A percentile compares a stretch with the other conserved stretches of the same genome.
phyloP scores from a whole-genome alignment of 352 stramenopile genomes.

The Globisporangium heterothallicum region DNA sequence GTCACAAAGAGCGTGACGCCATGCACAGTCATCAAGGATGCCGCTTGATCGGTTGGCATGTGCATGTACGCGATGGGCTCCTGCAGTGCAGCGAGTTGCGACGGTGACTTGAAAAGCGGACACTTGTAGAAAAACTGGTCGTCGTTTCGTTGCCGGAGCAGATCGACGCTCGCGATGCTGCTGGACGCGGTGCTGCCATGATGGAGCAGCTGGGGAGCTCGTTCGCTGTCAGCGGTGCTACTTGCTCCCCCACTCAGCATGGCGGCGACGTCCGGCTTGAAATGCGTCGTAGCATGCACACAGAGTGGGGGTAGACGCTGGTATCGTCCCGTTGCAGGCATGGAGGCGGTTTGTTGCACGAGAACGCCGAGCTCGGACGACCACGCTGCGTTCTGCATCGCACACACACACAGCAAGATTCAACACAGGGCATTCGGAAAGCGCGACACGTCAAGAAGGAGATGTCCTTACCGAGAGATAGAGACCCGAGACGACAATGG shows the following conservation, averaged over 20 bases:
- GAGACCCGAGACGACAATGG: slow-evolving; percentile 31
- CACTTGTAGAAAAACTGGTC: slow-evolving; percentile 32
- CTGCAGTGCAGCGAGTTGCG: slow-evolving; percentile 20
- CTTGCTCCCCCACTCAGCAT: slow-evolving; percentile 3
- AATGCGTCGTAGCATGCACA: slow-evolving; percentile 25
- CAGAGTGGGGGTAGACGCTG: slow-evolving; percentile 22
- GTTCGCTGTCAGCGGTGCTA: slow-evolving; percentile 6
- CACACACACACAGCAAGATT: background rate
- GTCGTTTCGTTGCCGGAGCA: background rate
- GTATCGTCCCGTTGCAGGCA: background rate
- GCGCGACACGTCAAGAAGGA: background rate
- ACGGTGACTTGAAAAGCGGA: slow-evolving; percentile 29
- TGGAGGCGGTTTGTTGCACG: slow-evolving; percentile 2
- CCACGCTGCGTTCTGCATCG: slow-evolving; percentile 32
- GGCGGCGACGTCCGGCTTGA: slow-evolving; percentile 12
- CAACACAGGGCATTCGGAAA: background rate
- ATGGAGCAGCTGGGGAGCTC: background rate
- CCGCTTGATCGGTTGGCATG: slow-evolving; percentile 25
- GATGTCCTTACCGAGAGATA: slow-evolving; percentile 32
- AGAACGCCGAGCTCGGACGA: slow-evolving; percentile 16
- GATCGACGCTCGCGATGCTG: background rate
- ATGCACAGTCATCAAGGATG: slow-evolving; percentile 23
- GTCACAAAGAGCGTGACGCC: slow-evolving; percentile 30
- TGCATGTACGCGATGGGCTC: slow-evolving; percentile 32
- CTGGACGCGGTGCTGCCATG: background rate